Conservation (phyloP, 2,329 filamentous ascomycete genomes). For the Neoascochyta sp. region DNA sequence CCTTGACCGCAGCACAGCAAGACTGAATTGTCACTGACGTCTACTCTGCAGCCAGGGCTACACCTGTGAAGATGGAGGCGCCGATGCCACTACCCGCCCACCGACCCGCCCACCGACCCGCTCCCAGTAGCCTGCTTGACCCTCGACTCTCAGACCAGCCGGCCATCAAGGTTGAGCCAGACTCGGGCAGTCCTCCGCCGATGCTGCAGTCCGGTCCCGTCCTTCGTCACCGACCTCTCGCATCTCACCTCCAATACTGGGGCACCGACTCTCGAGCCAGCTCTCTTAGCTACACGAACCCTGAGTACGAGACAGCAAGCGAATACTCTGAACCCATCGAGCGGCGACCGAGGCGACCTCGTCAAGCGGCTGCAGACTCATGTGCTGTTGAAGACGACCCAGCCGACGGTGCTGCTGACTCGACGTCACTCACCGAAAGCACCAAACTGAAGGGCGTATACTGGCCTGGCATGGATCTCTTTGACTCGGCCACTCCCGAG, state of each 20-base stretch:
- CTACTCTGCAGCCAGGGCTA: constrained; percentile 20
- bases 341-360: constrained; percentile 17
- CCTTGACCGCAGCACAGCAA: too few species aligned
- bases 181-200: constrained; percentile 25
- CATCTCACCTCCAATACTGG: constrained; percentile 40
- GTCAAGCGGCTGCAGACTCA: constrained; percentile 21
- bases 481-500: constrained; percentile 71
- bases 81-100: constrained; percentile 11
- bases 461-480: constrained; percentile 77
- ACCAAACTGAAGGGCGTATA: constrained; percentile 66
- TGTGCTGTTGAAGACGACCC: constrained; percentile 34
- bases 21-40: constrained; percentile 21
- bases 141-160: constrained; percentile 38
- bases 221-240: constrained; percentile 32
- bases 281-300: constrained; percentile 37
- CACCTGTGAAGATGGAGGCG: constrained; percentile 23
- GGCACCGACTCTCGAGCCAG: constrained; percentile 32
- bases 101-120: constrained; percentile 22
- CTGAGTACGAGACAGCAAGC: constrained; percentile 38
- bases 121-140: constrained; percentile 29
- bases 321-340: constrained; percentile 37
- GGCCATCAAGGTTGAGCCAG: constrained; percentile 33
- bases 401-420: constrained; percentile 16
- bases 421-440: constrained; percentile 34
- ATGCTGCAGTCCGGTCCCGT: constrained; percentile 26